Conservation (phyloP, 176 grass and related monocot genomes). For the Ensete ventricosum region DNA sequence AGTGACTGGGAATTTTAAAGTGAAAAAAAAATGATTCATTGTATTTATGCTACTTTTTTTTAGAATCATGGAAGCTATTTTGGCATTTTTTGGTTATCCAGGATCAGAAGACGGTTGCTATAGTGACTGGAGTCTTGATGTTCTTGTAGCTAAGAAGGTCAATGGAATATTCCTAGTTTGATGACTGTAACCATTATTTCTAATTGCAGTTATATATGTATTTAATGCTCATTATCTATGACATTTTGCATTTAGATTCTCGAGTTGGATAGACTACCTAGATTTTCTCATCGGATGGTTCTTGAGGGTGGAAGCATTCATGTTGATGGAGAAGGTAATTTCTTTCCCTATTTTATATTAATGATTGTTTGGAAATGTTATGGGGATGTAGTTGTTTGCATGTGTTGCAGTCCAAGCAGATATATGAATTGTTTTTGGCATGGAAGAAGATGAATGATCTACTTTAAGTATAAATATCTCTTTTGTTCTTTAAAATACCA, state of each 20-base stretch:
- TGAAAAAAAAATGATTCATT: not conserved
- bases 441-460: not conserved
- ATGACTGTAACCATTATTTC: not conserved
- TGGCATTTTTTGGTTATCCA: constrained; percentile 23
- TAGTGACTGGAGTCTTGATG: constrained; percentile 76
- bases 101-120: constrained; percentile 56
- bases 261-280: constrained; percentile 50
- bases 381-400: not conserved
- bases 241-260: constrained; percentile 42
- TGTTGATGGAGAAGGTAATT: constrained; percentile 79
- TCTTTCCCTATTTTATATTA: not conserved
- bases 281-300: constrained; percentile 69
- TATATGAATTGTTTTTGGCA: not conserved
- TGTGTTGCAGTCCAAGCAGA: too few relatives aligned
- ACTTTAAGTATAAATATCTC: not conserved
- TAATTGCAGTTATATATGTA: not conserved
- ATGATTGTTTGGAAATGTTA: not conserved
- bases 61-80: not conserved
- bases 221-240: constrained; percentile 5
- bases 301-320: constrained; percentile 98
- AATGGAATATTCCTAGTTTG: constrained; percentile 2
- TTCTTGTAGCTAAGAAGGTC: constrained; percentile 65
- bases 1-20: not conserved
- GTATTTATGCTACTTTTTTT: not conserved
- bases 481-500: not conserved